Conservation (phyloP, 2,329 filamentous ascomycete species). For the Talaromyces sp. region DNA sequence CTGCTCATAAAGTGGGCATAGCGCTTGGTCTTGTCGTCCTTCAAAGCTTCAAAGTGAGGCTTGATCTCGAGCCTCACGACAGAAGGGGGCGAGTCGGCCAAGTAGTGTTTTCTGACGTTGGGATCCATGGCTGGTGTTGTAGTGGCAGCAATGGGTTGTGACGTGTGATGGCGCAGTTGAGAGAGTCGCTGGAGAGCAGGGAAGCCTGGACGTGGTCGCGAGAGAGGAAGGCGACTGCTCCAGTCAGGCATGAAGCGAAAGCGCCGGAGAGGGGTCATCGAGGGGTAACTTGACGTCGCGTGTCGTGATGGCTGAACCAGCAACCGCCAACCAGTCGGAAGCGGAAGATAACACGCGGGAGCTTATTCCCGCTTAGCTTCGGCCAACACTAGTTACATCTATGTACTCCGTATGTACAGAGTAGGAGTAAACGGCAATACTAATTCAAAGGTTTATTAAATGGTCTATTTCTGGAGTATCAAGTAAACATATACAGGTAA, state of each 20-base stretch:
- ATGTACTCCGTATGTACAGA: not conserved
- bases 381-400: not conserved
- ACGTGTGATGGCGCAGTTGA: slow-evolving; percentile 12
- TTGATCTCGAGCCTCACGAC: slow-evolving; percentile 86
- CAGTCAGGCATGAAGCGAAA: slow-evolving; percentile 15
- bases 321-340: not conserved
- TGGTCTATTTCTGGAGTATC: not conserved
- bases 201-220: slow-evolving; percentile 10
- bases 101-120: slow-evolving; percentile 59
- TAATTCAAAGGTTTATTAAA: not conserved
- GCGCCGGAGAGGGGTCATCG: slow-evolving; percentile 19
- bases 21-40: slow-evolving; percentile 63
- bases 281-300: not conserved
- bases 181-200: slow-evolving; percentile 7
- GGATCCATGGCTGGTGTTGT: slow-evolving; percentile 30
- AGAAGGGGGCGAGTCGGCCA: slow-evolving; percentile 84
- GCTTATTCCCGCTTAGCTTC: not conserved
- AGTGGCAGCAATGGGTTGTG: not conserved
- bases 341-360: not conserved
- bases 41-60: slow-evolving; percentile 73
- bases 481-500: slow-evolving; percentile 3
- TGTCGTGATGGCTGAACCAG: not conserved
- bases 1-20: slow-evolving; percentile 88
- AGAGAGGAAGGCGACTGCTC: slow-evolving; percentile 15
- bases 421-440: not conserved